A percentile compares a stretch with the other conserved stretches of the same genome.
Conservation (phyloP, 805 yeast genomes). For the Metschnikowia gruessii region DNA sequence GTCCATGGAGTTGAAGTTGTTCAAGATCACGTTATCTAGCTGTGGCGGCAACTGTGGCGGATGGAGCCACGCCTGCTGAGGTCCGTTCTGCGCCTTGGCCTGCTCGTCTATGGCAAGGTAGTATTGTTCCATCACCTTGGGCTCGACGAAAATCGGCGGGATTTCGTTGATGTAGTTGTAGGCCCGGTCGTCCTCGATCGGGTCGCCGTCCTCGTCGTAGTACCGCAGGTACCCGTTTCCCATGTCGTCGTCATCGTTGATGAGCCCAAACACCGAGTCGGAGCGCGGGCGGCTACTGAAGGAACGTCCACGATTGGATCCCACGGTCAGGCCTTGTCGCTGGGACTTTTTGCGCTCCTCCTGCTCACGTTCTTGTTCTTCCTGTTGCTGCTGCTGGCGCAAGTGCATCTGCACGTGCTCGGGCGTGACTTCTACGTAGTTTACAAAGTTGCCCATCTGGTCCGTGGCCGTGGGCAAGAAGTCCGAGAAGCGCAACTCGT, state of each 20-base stretch:
- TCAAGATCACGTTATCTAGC: conserved; percentile 87
- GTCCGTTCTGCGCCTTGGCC: conserved; percentile 53
- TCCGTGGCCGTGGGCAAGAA: conserved; percentile 95
- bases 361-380: conserved; percentile 17
- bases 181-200: conserved; percentile 17
- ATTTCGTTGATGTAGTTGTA: conserved; percentile 59
- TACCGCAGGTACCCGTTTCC: conserved; percentile 77
- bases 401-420: conserved; percentile 34
- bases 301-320: conserved; percentile 26
- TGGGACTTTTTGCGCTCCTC: conserved; percentile 14
- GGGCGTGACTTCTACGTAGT: conserved; percentile 75
- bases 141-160: conserved; percentile 82
- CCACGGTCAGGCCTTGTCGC: conserved; percentile 7
- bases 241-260: conserved; percentile 75
- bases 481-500: conserved; percentile 86
- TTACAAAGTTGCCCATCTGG: conserved; percentile 93
- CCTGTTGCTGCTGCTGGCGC: conserved; percentile 26
- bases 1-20: conserved; percentile 58
- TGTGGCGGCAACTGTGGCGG: conserved; percentile 98
- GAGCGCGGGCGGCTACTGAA: conserved; percentile 35
- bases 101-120: conserved; percentile 72
- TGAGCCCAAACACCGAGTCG: conserved; percentile 62
- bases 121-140: conserved; percentile 83
- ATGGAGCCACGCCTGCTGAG: conserved; percentile 66
- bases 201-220: conserved; percentile 53